Evolutionary conservation across 257 asterid species (phyloP).

Genomic region (Eustoma russellianum): DNA sequence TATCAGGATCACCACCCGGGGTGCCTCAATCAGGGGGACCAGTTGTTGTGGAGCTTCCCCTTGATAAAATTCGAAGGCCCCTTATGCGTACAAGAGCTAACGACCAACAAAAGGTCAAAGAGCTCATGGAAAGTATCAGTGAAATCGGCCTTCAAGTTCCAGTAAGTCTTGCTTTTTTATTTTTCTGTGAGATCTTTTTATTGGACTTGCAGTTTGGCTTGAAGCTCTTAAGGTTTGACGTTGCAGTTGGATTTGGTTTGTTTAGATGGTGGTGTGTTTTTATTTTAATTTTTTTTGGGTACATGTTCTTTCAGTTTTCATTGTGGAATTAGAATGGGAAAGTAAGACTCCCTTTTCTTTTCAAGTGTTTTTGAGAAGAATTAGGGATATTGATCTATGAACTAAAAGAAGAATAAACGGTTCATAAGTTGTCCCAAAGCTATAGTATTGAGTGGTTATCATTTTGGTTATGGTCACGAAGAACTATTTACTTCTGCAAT

Average conservation of each 20-base stretch:
- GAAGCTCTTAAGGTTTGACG: not conserved
- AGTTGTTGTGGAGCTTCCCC: constrained; percentile 71
- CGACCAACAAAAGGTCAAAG: constrained; percentile 66
- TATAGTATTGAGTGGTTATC: no score
- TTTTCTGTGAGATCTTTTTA: not conserved
- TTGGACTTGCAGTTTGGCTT: not conserved
- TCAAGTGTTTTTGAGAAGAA: no score
- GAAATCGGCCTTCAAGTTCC: constrained; percentile 97
- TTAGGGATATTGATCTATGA: no score
- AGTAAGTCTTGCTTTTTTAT: constrained; percentile 34
- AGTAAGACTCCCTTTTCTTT: no score
- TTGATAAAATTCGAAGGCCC: constrained; percentile 74
- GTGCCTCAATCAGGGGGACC: constrained; percentile 66
- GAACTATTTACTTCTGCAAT: no score
- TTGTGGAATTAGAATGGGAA: no score
- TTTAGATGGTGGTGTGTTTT: not conserved
- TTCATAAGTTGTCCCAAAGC: no score
- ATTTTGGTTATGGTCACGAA: no score
- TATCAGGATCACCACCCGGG: constrained; percentile 53
- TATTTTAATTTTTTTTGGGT: not conserved
- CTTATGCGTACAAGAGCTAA: constrained; percentile 85
- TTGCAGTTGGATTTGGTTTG: not conserved
- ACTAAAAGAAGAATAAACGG: no score
- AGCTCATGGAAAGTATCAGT: constrained; percentile 68
- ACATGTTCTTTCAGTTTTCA: no score